Base-by-base conservation (phyloP, 257 asterid species). In the Paraleonurus japonicus region DNA sequence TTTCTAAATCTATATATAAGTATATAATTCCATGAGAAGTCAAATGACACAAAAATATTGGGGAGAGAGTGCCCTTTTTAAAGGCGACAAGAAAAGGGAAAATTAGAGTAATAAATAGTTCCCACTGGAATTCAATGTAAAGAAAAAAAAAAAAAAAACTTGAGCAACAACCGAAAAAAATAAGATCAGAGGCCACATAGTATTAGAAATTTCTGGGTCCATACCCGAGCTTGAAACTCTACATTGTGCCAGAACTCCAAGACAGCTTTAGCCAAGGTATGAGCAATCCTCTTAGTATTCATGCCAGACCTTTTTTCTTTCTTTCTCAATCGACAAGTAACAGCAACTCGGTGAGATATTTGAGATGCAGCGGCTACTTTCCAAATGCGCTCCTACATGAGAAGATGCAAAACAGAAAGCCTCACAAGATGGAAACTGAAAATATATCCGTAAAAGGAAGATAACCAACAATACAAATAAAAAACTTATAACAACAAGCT, bases 341-440 rank as follows among this genome's bases (percentile, higher is more conserved):
- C 78, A 64, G 95, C 91, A 68, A 68, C 96, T 73, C 43, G 85
- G 75, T 60, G 80, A 76, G 86, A 75, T 76, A 85, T 8, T 83
- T 81, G 90, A 75, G 92, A 73, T 67, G 96, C 92, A 71, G 96
- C 88, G 59, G 88, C 80, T 76, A 78, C 64, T 83, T 88, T 92
- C 98, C 98, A 92, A 76, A 82, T 83, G 35, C 98, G 98, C 86
- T 92, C 98, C 98, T 92, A 76, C 64, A 77, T 68, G 48, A 72
- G 70, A 64, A 61, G 48, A 65, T 47, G 61, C 75, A 77, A 62
- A 28, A 65, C 84, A 76, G 37, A 69, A 69, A 73, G 53, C 37
- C 48, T 53, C 32, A 63, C 19, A 73, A 75, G 43, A 68, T 63
- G 60, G 67, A 20, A 70, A 50, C 59, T 6, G 10, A 17, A 45